phyloP scores from a whole-genome alignment of 768 basidiomycete species.

The Dacryopinax primogenitus region DNA sequence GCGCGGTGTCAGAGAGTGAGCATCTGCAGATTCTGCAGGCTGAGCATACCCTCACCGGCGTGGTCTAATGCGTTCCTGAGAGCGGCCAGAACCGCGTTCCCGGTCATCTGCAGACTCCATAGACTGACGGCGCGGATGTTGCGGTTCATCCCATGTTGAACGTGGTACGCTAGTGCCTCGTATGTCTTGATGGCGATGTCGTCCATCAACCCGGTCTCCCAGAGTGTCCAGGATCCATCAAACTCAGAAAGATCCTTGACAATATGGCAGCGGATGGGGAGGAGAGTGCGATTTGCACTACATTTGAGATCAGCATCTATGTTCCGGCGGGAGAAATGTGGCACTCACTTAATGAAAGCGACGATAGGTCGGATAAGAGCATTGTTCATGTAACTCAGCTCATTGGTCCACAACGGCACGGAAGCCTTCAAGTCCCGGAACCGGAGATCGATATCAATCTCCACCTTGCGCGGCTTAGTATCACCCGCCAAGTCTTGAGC shows the following conservation, averaged over 20 bases:
- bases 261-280: conserved; percentile 86
- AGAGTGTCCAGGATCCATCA: conserved; percentile 95
- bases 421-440: conserved; percentile 93
- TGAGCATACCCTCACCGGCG: conserved; percentile 15
- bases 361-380: conserved; percentile 92
- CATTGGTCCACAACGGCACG: conserved; percentile 80
- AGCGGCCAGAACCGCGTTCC: conserved; percentile 68
- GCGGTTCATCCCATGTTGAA: conserved; percentile 75
- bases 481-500: conserved; percentile 24
- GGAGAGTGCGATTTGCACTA: conserved; percentile 83
- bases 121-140: conserved; percentile 80
- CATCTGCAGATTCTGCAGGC: conserved; percentile 18
- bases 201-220: conserved; percentile 91
- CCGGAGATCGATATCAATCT: conserved; percentile 85
- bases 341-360: conserved; percentile 87
- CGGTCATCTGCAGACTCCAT: conserved; percentile 93
- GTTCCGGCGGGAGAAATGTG: neutral
- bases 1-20: neutral
- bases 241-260: conserved; percentile 75
- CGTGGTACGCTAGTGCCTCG: conserved; percentile 89
- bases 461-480: conserved; percentile 35
- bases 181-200: conserved; percentile 81
- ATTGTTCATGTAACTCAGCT: conserved; percentile 82
- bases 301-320: conserved; percentile 8
- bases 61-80: conserved; percentile 64